phyloP scores from a whole-genome alignment of 495 filamentous ascomycete species.

The Polyplosphaeria fusca region DNA sequence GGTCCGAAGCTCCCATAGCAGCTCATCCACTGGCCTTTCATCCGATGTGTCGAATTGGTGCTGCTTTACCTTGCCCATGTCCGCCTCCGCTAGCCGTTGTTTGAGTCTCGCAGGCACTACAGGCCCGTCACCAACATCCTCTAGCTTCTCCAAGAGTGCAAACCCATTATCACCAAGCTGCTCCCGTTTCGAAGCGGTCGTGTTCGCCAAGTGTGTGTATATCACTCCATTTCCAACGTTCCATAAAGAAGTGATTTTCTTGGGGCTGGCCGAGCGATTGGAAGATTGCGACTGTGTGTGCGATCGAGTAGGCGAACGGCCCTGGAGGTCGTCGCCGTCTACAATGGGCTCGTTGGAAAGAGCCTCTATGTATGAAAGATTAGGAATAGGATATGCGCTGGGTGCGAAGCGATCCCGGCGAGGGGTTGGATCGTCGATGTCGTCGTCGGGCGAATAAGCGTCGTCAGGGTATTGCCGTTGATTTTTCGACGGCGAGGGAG shows the following conservation, averaged over 20 bases:
- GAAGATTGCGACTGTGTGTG: slow-evolving; percentile 5
- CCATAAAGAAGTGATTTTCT: slow-evolving; percentile 9
- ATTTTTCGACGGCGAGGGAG: slow-evolving; percentile 4
- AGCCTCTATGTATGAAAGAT: slow-evolving; percentile 10
- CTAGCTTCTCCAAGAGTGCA: not conserved
- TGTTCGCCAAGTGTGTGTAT: slow-evolving; percentile 10
- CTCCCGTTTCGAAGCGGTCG: not conserved
- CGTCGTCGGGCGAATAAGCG: slow-evolving; percentile 14
- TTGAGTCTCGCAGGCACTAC: too few relatives aligned
- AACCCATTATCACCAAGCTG: not conserved
- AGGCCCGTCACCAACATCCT: not conserved
- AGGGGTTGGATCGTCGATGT: slow-evolving; percentile 7
- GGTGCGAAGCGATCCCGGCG: slow-evolving; percentile 1
- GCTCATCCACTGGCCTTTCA: not conserved
- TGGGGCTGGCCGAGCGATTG: slow-evolving; percentile 11
- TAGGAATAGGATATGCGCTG: slow-evolving; percentile 8
- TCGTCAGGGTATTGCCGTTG: slow-evolving; percentile 10
- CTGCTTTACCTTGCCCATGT: too few relatives aligned
- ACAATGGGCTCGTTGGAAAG: not conserved
- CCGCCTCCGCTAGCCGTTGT: too few relatives aligned
- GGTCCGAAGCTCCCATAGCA: not conserved
- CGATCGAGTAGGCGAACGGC: slow-evolving; percentile 13
- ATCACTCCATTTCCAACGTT: slow-evolving; percentile 6
- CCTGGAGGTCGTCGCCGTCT: slow-evolving; percentile 1
- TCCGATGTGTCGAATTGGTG: not conserved